phyloP scores from a whole-genome alignment of 106 monocot species.

The Dendrobium catenatum region DNA sequence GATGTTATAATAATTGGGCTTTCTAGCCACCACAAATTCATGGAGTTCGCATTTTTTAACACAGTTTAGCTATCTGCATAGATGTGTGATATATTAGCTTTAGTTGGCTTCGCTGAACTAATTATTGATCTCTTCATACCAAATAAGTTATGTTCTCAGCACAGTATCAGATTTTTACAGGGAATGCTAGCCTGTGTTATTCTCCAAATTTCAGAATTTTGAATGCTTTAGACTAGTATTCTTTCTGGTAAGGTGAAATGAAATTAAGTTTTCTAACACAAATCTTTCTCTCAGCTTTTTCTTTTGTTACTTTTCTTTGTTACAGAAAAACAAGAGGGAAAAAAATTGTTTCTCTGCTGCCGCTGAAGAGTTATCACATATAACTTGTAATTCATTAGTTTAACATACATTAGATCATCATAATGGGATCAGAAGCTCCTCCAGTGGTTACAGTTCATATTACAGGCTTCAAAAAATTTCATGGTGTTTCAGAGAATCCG shows the following conservation, averaged over 20 bases:
- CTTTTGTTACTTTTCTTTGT: background rate
- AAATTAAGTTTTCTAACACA: background rate
- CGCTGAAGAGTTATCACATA: background rate
- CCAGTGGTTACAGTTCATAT: conserved; percentile 69
- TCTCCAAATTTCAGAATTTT: background rate
- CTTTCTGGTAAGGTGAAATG: background rate
- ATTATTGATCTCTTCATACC: background rate
- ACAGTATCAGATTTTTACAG: background rate
- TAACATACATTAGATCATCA: conserved; percentile 1
- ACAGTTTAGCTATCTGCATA: background rate
- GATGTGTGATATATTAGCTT: background rate
- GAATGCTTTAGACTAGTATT: background rate
- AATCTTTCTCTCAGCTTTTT: background rate
- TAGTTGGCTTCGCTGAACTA: background rate
- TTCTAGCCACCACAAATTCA: background rate
- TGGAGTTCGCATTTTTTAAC: background rate
- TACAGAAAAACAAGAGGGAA: background rate
- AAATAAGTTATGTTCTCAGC: background rate
- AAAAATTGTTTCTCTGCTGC: background rate
- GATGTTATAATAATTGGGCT: background rate
- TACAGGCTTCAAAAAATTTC: conserved; percentile 94
- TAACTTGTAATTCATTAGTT: conserved; percentile 1
- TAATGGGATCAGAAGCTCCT: conserved; percentile 94
- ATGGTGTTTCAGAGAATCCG: conserved; percentile 90
- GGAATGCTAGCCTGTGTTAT: background rate